A percentile compares a stretch with the other conserved stretches of the same genome.
Conservation (phyloP, 2,329 filamentous ascomycete genomes). For the Phialophora chinensis region DNA sequence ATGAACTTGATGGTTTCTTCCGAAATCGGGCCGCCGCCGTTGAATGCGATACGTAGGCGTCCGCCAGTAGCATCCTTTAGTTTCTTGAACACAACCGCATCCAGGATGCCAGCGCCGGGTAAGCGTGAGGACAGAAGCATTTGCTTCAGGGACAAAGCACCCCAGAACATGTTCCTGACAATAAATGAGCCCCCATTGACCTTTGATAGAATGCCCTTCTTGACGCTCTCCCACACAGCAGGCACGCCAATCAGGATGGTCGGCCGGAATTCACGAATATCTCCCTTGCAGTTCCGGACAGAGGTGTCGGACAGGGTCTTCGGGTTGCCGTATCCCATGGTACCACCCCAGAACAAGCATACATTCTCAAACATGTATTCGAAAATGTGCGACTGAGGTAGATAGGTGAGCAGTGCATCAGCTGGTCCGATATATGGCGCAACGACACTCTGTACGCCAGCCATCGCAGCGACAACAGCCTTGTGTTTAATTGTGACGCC, state of each 20-base stretch:
- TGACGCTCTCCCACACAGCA: constrained; percentile 95
- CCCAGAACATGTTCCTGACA: constrained; percentile 79
- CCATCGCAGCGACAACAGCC: constrained; percentile 79
- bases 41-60: constrained; percentile 85
- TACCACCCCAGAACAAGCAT: constrained; percentile 85
- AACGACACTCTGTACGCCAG: constrained; percentile 79
- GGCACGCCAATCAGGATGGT: constrained; percentile 93
- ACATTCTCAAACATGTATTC: constrained; percentile 96
- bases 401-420: constrained; percentile 85
- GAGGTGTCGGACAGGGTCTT: constrained; percentile 85
- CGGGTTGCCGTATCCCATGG: constrained; percentile 90
- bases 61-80: constrained; percentile 90
- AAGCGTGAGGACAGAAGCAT: constrained; percentile 62
- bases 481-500: constrained; percentile 80
- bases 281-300: constrained; percentile 87
- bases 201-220: constrained; percentile 86
- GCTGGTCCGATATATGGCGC: constrained; percentile 76
- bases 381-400: constrained; percentile 93
- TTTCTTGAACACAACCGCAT: constrained; percentile 87
- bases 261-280: constrained; percentile 89
- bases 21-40: constrained; percentile 88
- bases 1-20: constrained; percentile 88
- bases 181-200: constrained; percentile 75
- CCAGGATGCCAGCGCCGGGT: constrained; percentile 71
- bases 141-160: constrained; percentile 64